A percentile compares a stretch with the other conserved stretches of the same genome.
Evolutionary conservation across 805 yeast genomes (phyloP).

Genomic region (Myxozyma neglecta): DNA sequence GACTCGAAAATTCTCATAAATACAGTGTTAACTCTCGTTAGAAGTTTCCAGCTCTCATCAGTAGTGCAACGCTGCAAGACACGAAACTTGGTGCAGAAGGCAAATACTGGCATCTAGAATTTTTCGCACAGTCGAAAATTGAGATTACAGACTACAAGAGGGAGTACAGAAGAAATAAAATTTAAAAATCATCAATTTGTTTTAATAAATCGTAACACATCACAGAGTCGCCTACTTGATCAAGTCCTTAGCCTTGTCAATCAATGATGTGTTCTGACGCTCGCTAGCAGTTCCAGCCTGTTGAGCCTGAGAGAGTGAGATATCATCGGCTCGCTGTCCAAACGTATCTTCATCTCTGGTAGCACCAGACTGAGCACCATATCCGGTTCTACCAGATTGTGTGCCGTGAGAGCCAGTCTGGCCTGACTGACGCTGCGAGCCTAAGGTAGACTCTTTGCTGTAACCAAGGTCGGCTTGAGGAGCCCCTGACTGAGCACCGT

Average conservation of each 20-base stretch:
- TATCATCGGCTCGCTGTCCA: constrained; percentile 4
- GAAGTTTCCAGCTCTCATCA: too few relatives aligned
- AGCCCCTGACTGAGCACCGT: background rate
- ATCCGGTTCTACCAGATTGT: background rate
- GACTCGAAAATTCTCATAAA: too few relatives aligned
- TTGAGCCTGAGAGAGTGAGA: background rate
- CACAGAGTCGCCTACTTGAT: background rate
- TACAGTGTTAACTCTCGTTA: too few relatives aligned
- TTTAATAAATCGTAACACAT: background rate
- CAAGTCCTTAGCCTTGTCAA: constrained; percentile 5
- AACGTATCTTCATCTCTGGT: background rate
- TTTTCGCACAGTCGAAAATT: background rate
- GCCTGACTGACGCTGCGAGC: background rate
- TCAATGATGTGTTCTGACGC: background rate
- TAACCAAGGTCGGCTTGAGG: background rate
- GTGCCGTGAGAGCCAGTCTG: background rate
- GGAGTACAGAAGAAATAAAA: background rate
- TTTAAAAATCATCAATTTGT: background rate
- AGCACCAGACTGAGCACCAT: background rate
- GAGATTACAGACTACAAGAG: background rate
- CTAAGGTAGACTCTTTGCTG: background rate
- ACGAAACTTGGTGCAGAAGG: too few relatives aligned
- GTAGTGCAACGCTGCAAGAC: too few relatives aligned
- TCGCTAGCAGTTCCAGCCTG: background rate
- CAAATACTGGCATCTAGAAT: too few relatives aligned